Conservation (phyloP, 306 rosid genomes). For the Sechiopsis laciniata region DNA sequence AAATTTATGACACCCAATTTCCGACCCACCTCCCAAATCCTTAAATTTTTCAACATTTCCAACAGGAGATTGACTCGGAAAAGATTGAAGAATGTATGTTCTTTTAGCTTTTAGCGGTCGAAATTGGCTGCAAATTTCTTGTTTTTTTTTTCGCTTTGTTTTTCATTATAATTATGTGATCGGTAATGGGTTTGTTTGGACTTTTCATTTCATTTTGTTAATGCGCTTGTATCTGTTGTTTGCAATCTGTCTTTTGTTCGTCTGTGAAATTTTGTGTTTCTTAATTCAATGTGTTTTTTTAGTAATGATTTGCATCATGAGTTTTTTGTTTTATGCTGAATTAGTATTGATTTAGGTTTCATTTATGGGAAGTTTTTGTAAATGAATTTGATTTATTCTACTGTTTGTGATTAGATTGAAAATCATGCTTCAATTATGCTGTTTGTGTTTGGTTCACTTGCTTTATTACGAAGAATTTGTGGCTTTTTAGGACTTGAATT, state of each 20-base stretch:
- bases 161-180: not conserved
- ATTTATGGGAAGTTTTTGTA: not conserved
- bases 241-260: too few relatives aligned
- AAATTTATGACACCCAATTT: not conserved
- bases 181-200: not conserved
- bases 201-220: not conserved
- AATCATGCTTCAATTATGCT: not conserved
- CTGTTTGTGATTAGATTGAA: not conserved
- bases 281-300: not conserved
- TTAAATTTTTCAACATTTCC: not conserved
- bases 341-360: not conserved
- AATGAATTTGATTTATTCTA: not conserved
- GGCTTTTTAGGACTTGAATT: not conserved
- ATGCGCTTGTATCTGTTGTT: too few relatives aligned
- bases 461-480: not conserved
- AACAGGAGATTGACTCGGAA: not conserved
- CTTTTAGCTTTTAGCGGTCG: not conserved
- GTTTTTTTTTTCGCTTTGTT: not conserved
- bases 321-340: not conserved
- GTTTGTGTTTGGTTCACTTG: not conserved
- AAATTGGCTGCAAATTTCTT: conserved; percentile 13
- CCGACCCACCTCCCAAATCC: conserved; percentile 1
- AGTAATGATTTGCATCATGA: not conserved
- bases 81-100: conserved; percentile 13
- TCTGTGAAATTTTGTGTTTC: not conserved